Base-by-base conservation (phyloP, 257 asterid species). In the Gentiana macrophylla region DNA sequence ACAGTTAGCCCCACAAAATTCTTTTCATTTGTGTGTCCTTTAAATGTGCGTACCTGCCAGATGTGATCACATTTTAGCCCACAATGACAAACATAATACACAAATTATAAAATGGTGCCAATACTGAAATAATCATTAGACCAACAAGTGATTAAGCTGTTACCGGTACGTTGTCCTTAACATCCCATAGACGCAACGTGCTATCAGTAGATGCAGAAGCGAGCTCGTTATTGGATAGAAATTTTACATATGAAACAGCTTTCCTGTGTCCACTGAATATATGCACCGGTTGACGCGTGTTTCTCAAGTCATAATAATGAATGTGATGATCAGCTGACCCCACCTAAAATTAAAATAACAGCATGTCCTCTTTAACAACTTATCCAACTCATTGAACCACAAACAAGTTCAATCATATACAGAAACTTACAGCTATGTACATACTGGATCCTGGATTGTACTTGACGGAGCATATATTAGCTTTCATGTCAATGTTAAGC, bases 131-230 rank as follows among this genome's bases (percentile, higher is more conserved):
- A 41, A 2, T 41, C 5, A 41, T 7, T 41, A 41, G 32, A 5
- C 12, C n/a, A 55, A 13, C 37, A 48, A 3, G 37, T 37, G 49
- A 36, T n/a, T 13, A 38, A 36, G 35, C 24, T 1, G 2, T 71
- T 75, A 89, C 97, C 0, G 89, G 91, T 41, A 70, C 50, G 32
- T 83, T 80, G 56, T 79, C 89, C 68, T 71, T 89, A 12, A 85
- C 94, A 57, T 89, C 97, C 97, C 97, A 89, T 56, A 89, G 70
- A 65, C 94, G 94, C 63, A 88, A 64, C 6, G 97, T 79, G 67
- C 91, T 85, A 77, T 88, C 97, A 0, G 95, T 89, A 61, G 97
- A 85, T 63, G 97, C 97, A 69, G 97, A 89, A 55, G 94, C 95
- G 61, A 89, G 91, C 61, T 85, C 95, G 45, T 62, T 66, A 68